Percentiles rank a stretch among this genome's conserved stretches.
Evolutionary conservation across 768 basidiomycete species (phyloP).

Genomic region (Amylocystis lapponica): DNA sequence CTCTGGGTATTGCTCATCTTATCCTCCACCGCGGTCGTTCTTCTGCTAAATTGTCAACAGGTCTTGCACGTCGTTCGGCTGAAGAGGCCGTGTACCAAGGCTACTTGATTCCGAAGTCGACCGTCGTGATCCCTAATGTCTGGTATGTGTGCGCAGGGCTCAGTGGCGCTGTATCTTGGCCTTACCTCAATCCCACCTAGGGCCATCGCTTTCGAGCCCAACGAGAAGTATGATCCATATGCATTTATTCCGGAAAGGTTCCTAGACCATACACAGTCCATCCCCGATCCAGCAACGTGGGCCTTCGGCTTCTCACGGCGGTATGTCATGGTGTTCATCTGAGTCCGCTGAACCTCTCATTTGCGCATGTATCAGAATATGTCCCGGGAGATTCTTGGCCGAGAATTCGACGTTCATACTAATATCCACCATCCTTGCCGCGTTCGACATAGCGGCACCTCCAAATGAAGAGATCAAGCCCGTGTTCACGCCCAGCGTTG

Average conservation of each 20-base stretch:
- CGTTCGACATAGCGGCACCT: slow-evolving; percentile 9
- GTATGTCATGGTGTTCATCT: slow-evolving; percentile 1
- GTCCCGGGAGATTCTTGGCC: slow-evolving; percentile 11
- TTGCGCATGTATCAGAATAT: not conserved
- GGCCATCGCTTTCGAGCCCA: slow-evolving; percentile 7
- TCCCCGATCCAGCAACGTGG: slow-evolving; percentile 4
- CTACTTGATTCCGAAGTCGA: slow-evolving; percentile 19
- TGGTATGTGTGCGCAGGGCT: slow-evolving; percentile 19
- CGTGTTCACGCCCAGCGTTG: slow-evolving; percentile 4
- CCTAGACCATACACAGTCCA: slow-evolving; percentile 1
- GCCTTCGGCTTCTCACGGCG: slow-evolving; percentile 13
- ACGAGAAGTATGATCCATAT: no score
- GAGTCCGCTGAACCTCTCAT: no score
- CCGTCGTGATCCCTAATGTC: slow-evolving; percentile 17
- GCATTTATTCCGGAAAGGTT: slow-evolving; percentile 17
- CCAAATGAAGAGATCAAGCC: not conserved
- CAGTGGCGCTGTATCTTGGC: no score
- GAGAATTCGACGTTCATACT: slow-evolving; percentile 13
- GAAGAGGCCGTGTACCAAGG: slow-evolving; percentile 18
- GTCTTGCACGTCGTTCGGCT: slow-evolving; percentile 11
- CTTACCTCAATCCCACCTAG: no score
- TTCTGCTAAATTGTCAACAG: no score
- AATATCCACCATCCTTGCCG: slow-evolving; percentile 7
- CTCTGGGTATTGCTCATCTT: no score
- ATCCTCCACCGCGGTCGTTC: no score